These are phyloP conservation scores for Tilletia indica DNA, from an alignment of 1,284 basidiomycete species.

Conservation along the genomic window DNA sequence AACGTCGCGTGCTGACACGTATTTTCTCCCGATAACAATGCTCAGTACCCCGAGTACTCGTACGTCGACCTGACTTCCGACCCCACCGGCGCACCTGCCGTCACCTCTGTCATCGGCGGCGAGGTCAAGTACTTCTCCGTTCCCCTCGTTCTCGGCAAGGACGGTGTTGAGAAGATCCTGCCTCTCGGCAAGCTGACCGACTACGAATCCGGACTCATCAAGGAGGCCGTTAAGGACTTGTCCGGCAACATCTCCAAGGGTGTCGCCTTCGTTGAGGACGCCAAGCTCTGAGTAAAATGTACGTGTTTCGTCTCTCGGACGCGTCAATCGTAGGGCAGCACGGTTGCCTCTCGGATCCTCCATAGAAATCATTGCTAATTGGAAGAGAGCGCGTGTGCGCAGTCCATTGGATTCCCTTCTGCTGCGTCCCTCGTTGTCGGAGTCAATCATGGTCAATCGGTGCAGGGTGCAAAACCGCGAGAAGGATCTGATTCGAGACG, in stretches of 20 bases:
- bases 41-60: slow-evolving; percentile 41
- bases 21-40: neutral
- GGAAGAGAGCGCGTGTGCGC: too few species aligned
- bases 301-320: neutral
- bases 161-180: slow-evolving; percentile 62
- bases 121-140: slow-evolving; percentile 52
- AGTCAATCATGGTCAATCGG: too few species aligned
- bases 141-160: slow-evolving; percentile 50
- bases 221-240: slow-evolving; percentile 61
- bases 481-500: neutral
- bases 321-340: neutral
- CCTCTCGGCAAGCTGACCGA: slow-evolving; percentile 61
- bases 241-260: slow-evolving; percentile 58
- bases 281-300: slow-evolving; percentile 18
- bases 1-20: neutral
- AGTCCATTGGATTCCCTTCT: too few species aligned
- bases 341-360: neutral
- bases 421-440: too few species aligned
- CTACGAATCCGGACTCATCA: slow-evolving; percentile 60
- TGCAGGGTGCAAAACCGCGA: too few species aligned
- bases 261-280: slow-evolving; percentile 31
- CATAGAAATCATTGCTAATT: neutral
- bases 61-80: slow-evolving; percentile 52
- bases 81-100: slow-evolving; percentile 42
- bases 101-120: slow-evolving; percentile 43